Conservation (phyloP, 768 basidiomycete genomes). For the Amanita molliuscula region DNA sequence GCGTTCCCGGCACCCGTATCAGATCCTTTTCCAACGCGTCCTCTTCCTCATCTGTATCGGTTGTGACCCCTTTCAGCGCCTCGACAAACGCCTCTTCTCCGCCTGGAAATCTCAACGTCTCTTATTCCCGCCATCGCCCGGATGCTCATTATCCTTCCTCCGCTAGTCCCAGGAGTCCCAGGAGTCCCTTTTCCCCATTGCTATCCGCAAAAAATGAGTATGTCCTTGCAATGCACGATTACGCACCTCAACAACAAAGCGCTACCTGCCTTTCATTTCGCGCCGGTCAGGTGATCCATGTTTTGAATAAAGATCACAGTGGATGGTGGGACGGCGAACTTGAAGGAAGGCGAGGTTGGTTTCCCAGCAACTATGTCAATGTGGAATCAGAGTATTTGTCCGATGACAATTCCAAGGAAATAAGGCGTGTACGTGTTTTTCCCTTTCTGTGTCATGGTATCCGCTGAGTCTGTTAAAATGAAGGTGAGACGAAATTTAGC, state of each 20-base stretch:
- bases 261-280: conserved; percentile 82
- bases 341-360: conserved; percentile 88
- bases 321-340: conserved; percentile 99
- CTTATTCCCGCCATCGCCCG: conserved; percentile 14
- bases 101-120: conserved; percentile 42
- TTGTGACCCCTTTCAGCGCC: conserved; percentile 31
- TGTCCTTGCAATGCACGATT: conserved; percentile 91
- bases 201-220: conserved; percentile 41
- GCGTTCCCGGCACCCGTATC: conserved; percentile 21
- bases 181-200: conserved; percentile 29
- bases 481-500: neutral
- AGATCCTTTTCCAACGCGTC: conserved; percentile 50
- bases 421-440: conserved; percentile 4
- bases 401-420: neutral
- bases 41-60: conserved; percentile 43
- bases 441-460: neutral
- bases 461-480: neutral
- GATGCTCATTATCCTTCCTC: conserved; percentile 19
- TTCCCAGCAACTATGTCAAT: conserved; percentile 94
- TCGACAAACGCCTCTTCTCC: conserved; percentile 21
- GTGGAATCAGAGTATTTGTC: conserved; percentile 27
- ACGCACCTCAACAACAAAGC: conserved; percentile 56
- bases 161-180: conserved; percentile 29
- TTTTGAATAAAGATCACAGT: conserved; percentile 76
- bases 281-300: conserved; percentile 85